These are phyloP conservation scores for Kluyveromyces nonfermentans DNA, from an alignment of 805 yeast species.

Conservation along the genomic window DNA sequence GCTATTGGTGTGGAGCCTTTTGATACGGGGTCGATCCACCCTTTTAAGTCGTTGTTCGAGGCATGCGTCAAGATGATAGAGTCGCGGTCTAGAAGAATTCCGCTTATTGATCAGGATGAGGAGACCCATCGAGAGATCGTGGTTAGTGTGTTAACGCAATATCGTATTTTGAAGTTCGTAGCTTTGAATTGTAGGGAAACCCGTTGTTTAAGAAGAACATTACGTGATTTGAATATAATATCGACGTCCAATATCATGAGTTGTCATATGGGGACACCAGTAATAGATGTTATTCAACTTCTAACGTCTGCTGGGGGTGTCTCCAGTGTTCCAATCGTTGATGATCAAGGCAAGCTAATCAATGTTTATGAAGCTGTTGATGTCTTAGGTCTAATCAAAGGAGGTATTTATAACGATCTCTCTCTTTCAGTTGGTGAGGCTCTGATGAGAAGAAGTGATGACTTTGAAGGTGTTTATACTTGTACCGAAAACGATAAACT, in stretches of 20 bases:
- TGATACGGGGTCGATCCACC: constrained; percentile 83
- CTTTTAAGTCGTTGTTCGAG: constrained; percentile 78
- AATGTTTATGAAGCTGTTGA: constrained; percentile 96
- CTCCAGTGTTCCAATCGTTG: constrained; percentile 88
- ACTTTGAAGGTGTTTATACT: constrained; percentile 95
- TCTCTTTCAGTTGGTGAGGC: constrained; percentile 94
- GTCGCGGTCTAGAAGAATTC: constrained; percentile 85
- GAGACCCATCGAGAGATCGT: constrained; percentile 89
- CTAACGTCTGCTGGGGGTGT: constrained; percentile 68
- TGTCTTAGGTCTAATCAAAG: constrained; percentile 83
- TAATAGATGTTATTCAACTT: constrained; percentile 81
- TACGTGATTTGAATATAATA: constrained; percentile 60
- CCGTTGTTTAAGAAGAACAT: constrained; percentile 66
- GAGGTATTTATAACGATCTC: constrained; percentile 86
- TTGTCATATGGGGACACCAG: constrained; percentile 85
- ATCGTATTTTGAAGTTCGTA: constrained; percentile 89
- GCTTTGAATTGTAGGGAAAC: constrained; percentile 95
- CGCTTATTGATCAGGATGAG: constrained; percentile 89
- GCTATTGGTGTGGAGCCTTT: constrained; percentile 80
- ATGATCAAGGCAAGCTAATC: constrained; percentile 51
- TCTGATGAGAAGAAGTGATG: constrained; percentile 76
- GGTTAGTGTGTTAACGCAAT: constrained; percentile 90
- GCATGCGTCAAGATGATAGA: constrained; percentile 90
- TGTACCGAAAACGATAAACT: constrained; percentile 82
- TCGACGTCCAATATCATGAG: constrained; percentile 52